Conservation (phyloP, 140 eudicot species). For the Anethum foeniculum region DNA sequence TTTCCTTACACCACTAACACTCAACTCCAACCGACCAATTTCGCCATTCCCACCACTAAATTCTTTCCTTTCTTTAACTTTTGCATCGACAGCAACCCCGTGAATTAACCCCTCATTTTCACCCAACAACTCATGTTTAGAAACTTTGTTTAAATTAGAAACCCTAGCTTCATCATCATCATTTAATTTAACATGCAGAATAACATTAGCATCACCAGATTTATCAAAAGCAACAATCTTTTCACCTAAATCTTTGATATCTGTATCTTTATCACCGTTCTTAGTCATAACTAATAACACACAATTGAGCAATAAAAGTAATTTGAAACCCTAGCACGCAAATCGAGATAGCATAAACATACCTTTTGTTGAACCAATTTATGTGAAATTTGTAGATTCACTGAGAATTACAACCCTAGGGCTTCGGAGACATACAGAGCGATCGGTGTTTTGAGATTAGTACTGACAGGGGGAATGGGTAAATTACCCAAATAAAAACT, state of each 20-base stretch:
- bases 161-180: neutral
- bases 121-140: neutral
- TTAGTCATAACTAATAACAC: neutral
- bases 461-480: neutral
- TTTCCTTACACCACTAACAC: neutral
- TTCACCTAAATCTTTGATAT: neutral
- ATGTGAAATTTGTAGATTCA: neutral
- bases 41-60: neutral
- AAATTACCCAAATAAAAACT: too few species aligned
- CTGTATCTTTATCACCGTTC: neutral
- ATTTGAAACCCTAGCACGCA: neutral
- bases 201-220: neutral
- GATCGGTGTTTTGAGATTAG: neutral
- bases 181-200: neutral
- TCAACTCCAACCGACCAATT: neutral
- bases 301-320: neutral
- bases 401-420: neutral
- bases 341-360: neutral
- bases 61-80: neutral
- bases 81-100: neutral
- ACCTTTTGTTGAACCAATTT: neutral
- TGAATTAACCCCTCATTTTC: neutral
- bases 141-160: neutral
- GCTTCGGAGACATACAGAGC: neutral
- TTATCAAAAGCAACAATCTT: neutral